phyloP scores from a whole-genome alignment of 139 green algal species.

The Gonium pectorale region DNA sequence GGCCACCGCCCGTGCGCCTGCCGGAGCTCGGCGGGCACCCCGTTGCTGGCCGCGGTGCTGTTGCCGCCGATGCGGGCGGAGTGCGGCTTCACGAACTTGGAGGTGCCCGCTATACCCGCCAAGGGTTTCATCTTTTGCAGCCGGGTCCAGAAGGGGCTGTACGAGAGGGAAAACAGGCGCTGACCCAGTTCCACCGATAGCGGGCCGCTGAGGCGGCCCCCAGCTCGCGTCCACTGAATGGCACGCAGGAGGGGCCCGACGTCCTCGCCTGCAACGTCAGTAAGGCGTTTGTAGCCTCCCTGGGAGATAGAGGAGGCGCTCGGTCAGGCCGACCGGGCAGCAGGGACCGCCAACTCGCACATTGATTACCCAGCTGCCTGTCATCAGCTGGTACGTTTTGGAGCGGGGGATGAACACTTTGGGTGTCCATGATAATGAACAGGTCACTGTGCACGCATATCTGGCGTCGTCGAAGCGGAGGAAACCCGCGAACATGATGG shows the following conservation, averaged over 20 bases:
- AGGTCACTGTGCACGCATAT: too few species aligned
- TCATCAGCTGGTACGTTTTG: too few species aligned
- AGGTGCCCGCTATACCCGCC: not conserved
- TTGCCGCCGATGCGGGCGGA: slow-evolving; percentile 11
- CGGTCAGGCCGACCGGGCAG: not conserved
- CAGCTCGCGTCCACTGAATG: not conserved
- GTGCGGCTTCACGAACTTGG: not conserved
- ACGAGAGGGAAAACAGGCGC: not conserved
- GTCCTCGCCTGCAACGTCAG: not conserved
- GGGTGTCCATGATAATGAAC: too few species aligned
- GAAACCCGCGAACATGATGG: too few species aligned
- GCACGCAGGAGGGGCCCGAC: slow-evolving; percentile 1
- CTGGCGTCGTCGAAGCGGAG: too few species aligned
- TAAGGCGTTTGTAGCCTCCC: not conserved
- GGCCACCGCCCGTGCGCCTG: slow-evolving; percentile 4
- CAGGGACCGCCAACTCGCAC: not conserved
- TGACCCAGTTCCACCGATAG: not conserved
- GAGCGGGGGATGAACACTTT: too few species aligned
- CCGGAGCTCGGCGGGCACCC: not conserved
- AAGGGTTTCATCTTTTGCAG: not conserved
- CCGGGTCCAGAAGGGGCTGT: not conserved
- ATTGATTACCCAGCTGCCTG: not conserved
- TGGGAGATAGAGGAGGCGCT: not conserved
- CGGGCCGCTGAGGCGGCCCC: not conserved
- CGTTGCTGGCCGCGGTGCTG: not conserved